Percentiles rank a stretch among this genome's conserved stretches.
phyloP scores from a whole-genome alignment of 2,329 filamentous ascomycete species.

The Diaporthe australafricana region DNA sequence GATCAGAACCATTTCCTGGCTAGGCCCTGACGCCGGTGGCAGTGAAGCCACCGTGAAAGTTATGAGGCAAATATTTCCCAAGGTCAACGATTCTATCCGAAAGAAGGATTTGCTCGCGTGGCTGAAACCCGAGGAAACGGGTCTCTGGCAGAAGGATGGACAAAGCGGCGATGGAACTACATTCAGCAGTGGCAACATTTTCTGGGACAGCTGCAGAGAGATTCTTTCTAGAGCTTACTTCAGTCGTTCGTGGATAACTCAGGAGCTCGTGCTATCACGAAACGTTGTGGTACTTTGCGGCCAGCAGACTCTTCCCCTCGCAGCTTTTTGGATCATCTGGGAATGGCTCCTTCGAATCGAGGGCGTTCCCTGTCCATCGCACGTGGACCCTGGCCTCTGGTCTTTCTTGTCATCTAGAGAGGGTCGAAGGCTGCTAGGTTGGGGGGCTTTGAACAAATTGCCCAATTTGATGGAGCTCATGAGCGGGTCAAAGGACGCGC shows the following conservation, averaged over 20 bases:
- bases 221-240: conserved; percentile 1
- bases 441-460: background rate
- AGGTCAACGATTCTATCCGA: background rate
- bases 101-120: background rate
- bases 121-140: background rate
- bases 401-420: background rate
- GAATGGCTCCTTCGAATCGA: conserved; percentile 6
- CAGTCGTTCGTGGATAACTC: conserved; percentile 5
- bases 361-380: background rate
- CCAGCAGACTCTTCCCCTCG: conserved; percentile 8
- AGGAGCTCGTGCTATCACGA: conserved; percentile 6
- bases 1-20: background rate
- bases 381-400: background rate
- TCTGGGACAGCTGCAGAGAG: background rate
- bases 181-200: background rate
- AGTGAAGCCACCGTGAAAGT: background rate
- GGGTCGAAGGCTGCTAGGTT: background rate
- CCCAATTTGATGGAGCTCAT: conserved; percentile 6
- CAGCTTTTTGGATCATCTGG: background rate
- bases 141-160: background rate
- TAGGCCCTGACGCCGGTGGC: background rate
- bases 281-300: conserved; percentile 11
- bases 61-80: background rate
- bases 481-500: background rate
- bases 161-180: background rate